Evolutionary conservation across 2,329 filamentous ascomycete genomes (phyloP).

Genomic region (Trichoderma brevicompactum): DNA sequence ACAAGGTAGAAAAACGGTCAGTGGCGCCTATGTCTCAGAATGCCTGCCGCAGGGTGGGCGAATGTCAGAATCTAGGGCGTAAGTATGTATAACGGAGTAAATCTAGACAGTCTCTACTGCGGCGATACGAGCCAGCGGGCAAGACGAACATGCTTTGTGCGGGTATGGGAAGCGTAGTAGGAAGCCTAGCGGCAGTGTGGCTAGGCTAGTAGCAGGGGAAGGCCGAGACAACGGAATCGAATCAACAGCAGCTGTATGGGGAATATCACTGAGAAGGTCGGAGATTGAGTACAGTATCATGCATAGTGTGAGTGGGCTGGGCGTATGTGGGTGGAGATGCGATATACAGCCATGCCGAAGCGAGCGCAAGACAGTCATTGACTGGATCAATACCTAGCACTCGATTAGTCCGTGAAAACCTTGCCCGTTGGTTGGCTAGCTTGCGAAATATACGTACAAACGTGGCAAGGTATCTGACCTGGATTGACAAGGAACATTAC

Average conservation of each 20-base stretch:
- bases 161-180: conserved; percentile 1
- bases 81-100: background rate
- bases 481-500: conserved; percentile 21
- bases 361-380: background rate
- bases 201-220: conserved; percentile 8
- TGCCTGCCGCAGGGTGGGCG: conserved; percentile 12
- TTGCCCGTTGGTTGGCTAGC: conserved; percentile 7
- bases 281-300: conserved; percentile 26
- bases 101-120: conserved; percentile 1
- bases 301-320: conserved; percentile 23
- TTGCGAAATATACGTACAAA: conserved; percentile 22
- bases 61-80: conserved; percentile 9
- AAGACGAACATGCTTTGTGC: conserved; percentile 1
- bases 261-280: conserved; percentile 8
- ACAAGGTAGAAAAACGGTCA: conserved; percentile 3
- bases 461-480: conserved; percentile 12
- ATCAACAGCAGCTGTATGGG: conserved; percentile 15
- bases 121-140: conserved; percentile 11
- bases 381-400: conserved; percentile 14
- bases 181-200: conserved; percentile 11
- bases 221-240: conserved; percentile 20
- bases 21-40: conserved; percentile 23
- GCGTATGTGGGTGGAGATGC: conserved; percentile 19
- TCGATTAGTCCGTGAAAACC: conserved; percentile 13
- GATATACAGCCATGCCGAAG: conserved; percentile 17